Evolutionary conservation across 495 filamentous ascomycete species (phyloP), one percentile per base, ranked within the genome.

Genomic region (Lepraria neglecta): DNA sequence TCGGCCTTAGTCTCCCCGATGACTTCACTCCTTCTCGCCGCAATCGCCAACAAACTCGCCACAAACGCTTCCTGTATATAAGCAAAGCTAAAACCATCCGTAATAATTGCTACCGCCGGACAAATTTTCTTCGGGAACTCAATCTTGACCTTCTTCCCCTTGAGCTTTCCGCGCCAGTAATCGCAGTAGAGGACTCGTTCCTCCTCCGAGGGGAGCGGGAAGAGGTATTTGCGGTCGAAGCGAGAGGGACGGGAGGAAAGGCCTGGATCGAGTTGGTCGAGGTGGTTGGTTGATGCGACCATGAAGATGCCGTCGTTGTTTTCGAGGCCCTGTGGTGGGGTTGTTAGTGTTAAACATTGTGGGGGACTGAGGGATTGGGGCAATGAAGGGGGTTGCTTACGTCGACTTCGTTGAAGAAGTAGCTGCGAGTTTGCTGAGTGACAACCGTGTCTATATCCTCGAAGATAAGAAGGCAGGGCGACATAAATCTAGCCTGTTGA

Each of bases 321-420:
- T 65, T 83, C 82, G 21, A 88, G 71, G 15, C 28, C 50, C 24
- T 55, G 27, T 15, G 17, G 14, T 11, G 27, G 1, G n/a, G 5
- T 35, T 40, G 17, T 57, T 28, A 57, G 40, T n/a, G 31, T 31
- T 42, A 42, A 40, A 7, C 17, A 10, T 28, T 21, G 33, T 12
- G 30, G 3, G 10, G 33, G n/a, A 59, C 3, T 28, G 35, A 28
- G 21, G 38, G 10, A 21, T 21, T n/a, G 17, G 28, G 28, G 27
- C 24, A 17, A 10, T 33, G 6, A n/a, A 31, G 21, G n/a, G 4
- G 14, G 4, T n/a, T 44, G 44, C 40, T 30, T 61, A 61, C 59
- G 63, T 88, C 86, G 6, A 88, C 78, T 62, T 88, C 83, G 67
- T 88, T 88, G 57, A 89, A 76, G 66, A 89, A 88, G 71, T 85